Evolutionary conservation across 495 filamentous ascomycete genomes (phyloP).

Genomic region (Daldinia grandis): DNA sequence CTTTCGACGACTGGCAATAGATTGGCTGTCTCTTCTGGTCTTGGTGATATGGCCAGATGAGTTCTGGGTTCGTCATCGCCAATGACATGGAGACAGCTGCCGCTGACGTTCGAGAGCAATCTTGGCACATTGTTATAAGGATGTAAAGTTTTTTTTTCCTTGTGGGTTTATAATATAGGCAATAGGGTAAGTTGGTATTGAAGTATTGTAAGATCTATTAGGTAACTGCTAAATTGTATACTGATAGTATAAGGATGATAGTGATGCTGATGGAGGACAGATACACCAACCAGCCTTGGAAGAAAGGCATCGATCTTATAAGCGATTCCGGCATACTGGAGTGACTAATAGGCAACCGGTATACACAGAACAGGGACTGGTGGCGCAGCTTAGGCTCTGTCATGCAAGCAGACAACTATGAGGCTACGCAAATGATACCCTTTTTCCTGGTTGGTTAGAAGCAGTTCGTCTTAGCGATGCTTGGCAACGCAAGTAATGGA

Average conservation of each 20-base stretch:
- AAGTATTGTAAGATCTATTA: neutral
- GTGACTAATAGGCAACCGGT: slow-evolving; percentile 22
- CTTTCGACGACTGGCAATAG: neutral
- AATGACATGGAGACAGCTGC: slow-evolving; percentile 32
- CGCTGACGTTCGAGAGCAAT: slow-evolving; percentile 21
- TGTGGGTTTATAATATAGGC: neutral
- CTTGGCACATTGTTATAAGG: slow-evolving; percentile 27
- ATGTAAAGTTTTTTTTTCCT: neutral
- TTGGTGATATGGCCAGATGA: slow-evolving; percentile 33
- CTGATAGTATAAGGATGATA: neutral
- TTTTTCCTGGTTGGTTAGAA: slow-evolving; percentile 5
- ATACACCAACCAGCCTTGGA: slow-evolving; percentile 9
- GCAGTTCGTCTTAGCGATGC: neutral
- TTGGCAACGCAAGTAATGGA: neutral
- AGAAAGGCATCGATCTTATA: slow-evolving; percentile 31
- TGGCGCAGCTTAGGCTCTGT: slow-evolving; percentile 5
- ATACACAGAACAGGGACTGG: neutral
- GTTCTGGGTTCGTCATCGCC: slow-evolving; percentile 38
- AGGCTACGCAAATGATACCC: slow-evolving; percentile 10
- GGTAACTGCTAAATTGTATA: neutral
- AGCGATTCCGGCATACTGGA: neutral
- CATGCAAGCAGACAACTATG: slow-evolving; percentile 3
- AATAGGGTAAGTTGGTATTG: neutral
- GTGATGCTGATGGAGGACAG: neutral
- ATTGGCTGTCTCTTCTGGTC: slow-evolving; percentile 33